phyloP scores from a whole-genome alignment of 78 protist genomes.

The Guillardia theta region DNA sequence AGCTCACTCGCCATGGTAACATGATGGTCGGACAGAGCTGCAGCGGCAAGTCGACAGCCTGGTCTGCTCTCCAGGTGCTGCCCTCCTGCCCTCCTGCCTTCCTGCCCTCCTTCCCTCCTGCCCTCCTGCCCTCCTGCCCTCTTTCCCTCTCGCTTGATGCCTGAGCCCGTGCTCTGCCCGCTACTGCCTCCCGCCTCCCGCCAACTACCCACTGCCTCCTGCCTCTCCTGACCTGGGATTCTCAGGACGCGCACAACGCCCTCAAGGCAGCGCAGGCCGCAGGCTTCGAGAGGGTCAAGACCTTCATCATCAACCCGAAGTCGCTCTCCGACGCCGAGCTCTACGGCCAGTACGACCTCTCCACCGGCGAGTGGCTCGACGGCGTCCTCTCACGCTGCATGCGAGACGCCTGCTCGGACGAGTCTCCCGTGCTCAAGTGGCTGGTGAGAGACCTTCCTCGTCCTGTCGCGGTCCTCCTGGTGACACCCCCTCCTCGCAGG shows the following conservation, averaged over 20 bases:
- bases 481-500: no score
- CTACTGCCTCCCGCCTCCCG: no score
- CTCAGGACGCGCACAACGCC: no score
- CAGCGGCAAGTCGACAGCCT: constrained; percentile 91
- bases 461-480: no score
- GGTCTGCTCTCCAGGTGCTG: constrained; percentile 78
- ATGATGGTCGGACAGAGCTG: constrained; percentile 82
- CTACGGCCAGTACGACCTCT: constrained; percentile 86
- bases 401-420: constrained; percentile 61
- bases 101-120: no score
- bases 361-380: constrained; percentile 90
- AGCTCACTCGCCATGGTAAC: constrained; percentile 84
- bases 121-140: no score
- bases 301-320: constrained; percentile 80
- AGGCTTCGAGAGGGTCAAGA: constrained; percentile 41
- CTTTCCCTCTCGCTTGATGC: no score
- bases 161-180: no score
- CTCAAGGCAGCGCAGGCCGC: no score
- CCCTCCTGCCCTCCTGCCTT: no score
- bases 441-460: not conserved
- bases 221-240: no score
- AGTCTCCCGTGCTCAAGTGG: constrained; percentile 40
- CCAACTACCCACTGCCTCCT: no score
- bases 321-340: constrained; percentile 69
- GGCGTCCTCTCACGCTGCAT: constrained; percentile 87